A percentile compares a stretch with the other conserved stretches of the same genome.
Conservation (phyloP, 129 eudicot species). For the Dittrichia graveolens region DNA sequence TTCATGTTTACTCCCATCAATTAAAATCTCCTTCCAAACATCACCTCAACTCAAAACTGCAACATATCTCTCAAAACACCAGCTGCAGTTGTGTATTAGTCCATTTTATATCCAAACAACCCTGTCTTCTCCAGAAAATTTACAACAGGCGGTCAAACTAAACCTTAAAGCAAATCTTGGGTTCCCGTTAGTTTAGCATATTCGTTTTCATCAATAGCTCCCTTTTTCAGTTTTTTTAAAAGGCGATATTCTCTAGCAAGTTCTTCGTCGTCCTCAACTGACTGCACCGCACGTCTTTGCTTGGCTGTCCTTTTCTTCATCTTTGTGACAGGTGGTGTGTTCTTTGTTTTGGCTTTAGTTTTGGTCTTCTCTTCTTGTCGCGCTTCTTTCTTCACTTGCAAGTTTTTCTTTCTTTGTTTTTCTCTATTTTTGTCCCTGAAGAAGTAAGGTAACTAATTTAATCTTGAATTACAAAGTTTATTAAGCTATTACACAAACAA, state of each 20-base stretch:
- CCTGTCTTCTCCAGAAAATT: conserved; percentile 17
- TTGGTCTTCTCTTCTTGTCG: conserved; percentile 50
- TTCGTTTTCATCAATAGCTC: conserved; percentile 67
- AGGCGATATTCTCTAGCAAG: conserved; percentile 72
- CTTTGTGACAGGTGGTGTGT: conserved; percentile 39
- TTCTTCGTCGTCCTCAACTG: conserved; percentile 86
- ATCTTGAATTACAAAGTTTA: too few relatives aligned
- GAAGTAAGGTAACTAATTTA: neutral
- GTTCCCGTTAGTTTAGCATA: conserved; percentile 80
- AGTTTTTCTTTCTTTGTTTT: conserved; percentile 86
- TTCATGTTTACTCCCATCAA: too few relatives aligned
- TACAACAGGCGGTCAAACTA: conserved; percentile 12
- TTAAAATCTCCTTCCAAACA: too few relatives aligned
- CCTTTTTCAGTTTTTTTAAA: conserved; percentile 80
- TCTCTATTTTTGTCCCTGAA: conserved; percentile 87
- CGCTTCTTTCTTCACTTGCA: conserved; percentile 56
- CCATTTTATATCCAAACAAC: neutral
- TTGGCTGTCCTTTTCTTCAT: conserved; percentile 88
- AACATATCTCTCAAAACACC: neutral
- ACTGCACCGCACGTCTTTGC: conserved; percentile 81
- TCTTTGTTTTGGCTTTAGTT: conserved; percentile 38
- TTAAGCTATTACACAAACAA: neutral
- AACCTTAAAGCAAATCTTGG: conserved; percentile 65
- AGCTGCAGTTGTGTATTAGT: conserved; percentile 13
- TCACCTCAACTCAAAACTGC: conserved; percentile 12